Conservation (phyloP, 306 rosid species). For the Citrullus mucosospermus region DNA sequence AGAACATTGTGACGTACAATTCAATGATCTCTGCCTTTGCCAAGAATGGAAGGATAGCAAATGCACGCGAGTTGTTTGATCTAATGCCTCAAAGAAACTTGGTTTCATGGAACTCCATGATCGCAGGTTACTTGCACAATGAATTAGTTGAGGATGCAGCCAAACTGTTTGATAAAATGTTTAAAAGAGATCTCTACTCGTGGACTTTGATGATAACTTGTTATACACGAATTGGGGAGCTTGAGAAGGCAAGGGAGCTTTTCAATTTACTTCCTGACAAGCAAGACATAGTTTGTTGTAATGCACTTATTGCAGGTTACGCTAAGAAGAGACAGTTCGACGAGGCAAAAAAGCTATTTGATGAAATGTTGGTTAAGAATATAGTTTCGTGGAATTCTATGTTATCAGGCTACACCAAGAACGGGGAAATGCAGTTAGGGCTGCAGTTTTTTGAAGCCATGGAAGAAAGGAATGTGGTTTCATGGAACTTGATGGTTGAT, state of each 20-base stretch:
- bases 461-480: slow-evolving; percentile 49
- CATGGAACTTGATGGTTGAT: slow-evolving; percentile 72
- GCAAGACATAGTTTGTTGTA: slow-evolving; percentile 56
- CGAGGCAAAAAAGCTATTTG: slow-evolving; percentile 50
- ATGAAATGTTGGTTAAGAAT: slow-evolving; percentile 54
- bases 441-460: slow-evolving; percentile 45
- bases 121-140: slow-evolving; percentile 59
- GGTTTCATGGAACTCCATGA: slow-evolving; percentile 73
- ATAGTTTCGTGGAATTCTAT: slow-evolving; percentile 69
- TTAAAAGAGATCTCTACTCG: slow-evolving; percentile 45
- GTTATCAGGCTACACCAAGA: slow-evolving; percentile 62
- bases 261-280: slow-evolving; percentile 53
- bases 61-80: slow-evolving; percentile 61
- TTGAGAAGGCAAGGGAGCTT: slow-evolving; percentile 58
- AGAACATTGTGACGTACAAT: slow-evolving; percentile 66
- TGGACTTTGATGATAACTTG: slow-evolving; percentile 80
- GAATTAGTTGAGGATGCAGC: slow-evolving; percentile 41
- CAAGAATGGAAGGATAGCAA: slow-evolving; percentile 46
- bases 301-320: slow-evolving; percentile 67
- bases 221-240: slow-evolving; percentile 40
- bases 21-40: slow-evolving; percentile 62
- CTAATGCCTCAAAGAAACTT: slow-evolving; percentile 47
- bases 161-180: slow-evolving; percentile 44
- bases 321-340: slow-evolving; percentile 45
- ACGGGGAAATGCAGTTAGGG: slow-evolving; percentile 50